These are phyloP conservation scores for Teratosphaeriaceae sp. DNA, from an alignment of 2,329 filamentous ascomycete genomes.

Conservation along the genomic window DNA sequence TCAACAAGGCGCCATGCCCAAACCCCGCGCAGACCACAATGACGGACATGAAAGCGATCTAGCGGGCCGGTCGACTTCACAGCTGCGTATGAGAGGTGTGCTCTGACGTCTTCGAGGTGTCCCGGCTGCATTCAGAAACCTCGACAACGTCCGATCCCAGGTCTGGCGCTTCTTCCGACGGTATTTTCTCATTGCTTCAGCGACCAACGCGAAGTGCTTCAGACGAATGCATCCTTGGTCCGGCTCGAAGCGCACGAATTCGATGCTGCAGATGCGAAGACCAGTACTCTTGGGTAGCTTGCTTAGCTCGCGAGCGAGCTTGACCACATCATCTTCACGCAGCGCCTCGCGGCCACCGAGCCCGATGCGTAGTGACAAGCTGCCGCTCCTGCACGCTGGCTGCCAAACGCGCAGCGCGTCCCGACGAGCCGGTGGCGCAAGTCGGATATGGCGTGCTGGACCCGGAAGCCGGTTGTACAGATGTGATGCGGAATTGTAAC, in stretches of 20 bases:
- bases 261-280: background rate
- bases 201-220: no score
- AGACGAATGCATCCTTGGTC: background rate
- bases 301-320: background rate
- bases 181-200: no score
- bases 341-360: background rate
- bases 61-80: no score
- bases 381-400: background rate
- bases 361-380: background rate
- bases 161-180: no score
- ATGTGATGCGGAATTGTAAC: background rate
- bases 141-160: no score
- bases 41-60: no score
- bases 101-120: no score
- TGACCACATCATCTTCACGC: background rate
- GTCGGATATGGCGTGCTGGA: background rate
- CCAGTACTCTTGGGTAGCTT: background rate
- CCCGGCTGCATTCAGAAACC: no score
- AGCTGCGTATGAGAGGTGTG: no score
- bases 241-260: background rate
- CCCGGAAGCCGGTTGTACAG: background rate
- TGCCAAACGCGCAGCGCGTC: background rate
- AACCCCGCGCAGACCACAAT: no score
- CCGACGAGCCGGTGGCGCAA: background rate
- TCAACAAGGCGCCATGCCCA: no score